Evolutionary conservation across 257 asterid species (phyloP).

Genomic region (Primulina huaijiensis): DNA sequence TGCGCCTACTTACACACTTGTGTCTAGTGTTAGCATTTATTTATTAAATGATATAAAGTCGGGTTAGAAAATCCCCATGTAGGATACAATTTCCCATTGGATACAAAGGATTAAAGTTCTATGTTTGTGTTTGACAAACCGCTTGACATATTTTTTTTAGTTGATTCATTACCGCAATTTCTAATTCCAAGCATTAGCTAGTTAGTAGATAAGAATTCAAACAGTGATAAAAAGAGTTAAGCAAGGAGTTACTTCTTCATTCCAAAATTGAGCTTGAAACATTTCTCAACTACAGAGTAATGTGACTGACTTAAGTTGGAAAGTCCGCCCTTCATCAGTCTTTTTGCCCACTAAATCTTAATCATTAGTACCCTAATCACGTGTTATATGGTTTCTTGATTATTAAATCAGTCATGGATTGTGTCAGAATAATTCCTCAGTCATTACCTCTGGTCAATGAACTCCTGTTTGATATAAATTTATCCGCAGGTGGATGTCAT

Average conservation of each 20-base stretch:
- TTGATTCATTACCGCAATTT: neutral
- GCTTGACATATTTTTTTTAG: neutral
- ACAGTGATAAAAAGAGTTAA: neutral
- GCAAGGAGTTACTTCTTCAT: neutral
- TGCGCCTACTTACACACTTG: neutral
- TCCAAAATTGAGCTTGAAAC: neutral
- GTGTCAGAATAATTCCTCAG: constrained; percentile 1
- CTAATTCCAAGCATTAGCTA: neutral
- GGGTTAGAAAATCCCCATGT: too few relatives aligned
- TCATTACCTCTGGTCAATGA: neutral
- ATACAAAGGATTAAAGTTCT: too few relatives aligned
- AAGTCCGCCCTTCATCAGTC: neutral
- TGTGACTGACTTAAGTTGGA: neutral
- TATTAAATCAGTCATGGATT: neutral
- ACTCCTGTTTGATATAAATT: constrained; percentile 4
- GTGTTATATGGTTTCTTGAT: constrained; percentile 2
- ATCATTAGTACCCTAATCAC: neutral
- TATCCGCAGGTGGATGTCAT: constrained; percentile 85
- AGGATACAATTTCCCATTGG: too few relatives aligned
- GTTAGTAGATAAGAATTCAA: neutral
- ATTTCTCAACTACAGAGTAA: neutral
- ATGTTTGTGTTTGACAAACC: neutral
- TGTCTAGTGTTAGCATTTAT: neutral
- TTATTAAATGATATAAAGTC: neutral
- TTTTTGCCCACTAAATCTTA: neutral